phyloP scores from a whole-genome alignment of 768 basidiomycete species.

The Chalciporus piperatus region DNA sequence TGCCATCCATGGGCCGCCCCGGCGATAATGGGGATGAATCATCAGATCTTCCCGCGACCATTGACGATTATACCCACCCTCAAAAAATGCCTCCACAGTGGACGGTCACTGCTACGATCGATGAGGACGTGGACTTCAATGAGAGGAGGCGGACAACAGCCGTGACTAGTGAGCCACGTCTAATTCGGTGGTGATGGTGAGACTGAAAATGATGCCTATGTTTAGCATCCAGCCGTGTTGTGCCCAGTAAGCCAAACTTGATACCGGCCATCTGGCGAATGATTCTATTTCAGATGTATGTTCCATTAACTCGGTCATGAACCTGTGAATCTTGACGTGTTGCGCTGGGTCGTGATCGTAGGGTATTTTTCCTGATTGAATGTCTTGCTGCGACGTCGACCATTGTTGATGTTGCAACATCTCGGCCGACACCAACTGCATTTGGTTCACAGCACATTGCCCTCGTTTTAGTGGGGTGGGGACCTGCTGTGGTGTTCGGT shows the following conservation, averaged over 20 bases:
- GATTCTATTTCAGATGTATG: slow-evolving; percentile 56
- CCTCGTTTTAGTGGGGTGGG: slow-evolving; percentile 57
- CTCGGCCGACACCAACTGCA: slow-evolving; percentile 40
- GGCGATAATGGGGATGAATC: neutral
- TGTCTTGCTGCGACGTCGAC: slow-evolving; percentile 49
- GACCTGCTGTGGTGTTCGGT: slow-evolving; percentile 56
- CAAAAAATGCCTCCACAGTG: neutral
- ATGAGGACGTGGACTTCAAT: neutral
- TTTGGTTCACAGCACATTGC: slow-evolving; percentile 68
- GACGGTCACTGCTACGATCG: neutral
- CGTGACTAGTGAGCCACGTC: slow-evolving; percentile 10
- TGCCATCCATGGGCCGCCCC: neutral
- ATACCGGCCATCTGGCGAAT: slow-evolving; percentile 48
- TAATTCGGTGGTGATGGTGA: neutral
- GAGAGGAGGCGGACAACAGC: neutral
- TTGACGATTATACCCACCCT: neutral
- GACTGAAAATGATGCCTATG: neutral
- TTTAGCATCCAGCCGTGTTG: slow-evolving; percentile 1
- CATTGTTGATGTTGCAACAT: slow-evolving; percentile 45
- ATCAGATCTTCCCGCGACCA: neutral
- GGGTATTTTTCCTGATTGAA: slow-evolving; percentile 46
- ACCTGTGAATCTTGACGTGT: neutral
- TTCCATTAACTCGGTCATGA: neutral
- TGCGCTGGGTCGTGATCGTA: slow-evolving; percentile 6
- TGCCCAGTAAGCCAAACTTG: slow-evolving; percentile 22